phyloP scores from a whole-genome alignment of 176 grass and related monocot species.

The Carex myosuroides region DNA sequence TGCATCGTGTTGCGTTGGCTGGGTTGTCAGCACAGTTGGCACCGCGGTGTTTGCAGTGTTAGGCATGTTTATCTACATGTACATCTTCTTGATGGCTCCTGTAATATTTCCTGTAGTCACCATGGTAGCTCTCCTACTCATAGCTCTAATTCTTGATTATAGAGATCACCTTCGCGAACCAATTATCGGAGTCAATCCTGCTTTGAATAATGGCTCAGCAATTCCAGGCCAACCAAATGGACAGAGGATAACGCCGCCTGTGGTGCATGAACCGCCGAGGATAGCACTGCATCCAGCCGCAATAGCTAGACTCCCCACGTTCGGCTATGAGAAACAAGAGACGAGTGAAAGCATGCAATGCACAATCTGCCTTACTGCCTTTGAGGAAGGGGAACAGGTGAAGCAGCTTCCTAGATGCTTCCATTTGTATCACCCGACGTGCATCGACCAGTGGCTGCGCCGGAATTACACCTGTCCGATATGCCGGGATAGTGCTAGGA shows the following conservation, averaged over 20 bases:
- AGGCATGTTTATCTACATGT: conserved; percentile 1
- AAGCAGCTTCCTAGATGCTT: conserved; percentile 30
- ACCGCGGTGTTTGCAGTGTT: not conserved
- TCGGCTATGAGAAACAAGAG: not conserved
- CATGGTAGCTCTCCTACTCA: not conserved
- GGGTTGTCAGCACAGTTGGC: not conserved
- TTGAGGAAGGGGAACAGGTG: conserved; percentile 25
- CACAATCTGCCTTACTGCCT: conserved; percentile 26
- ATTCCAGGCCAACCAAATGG: not conserved
- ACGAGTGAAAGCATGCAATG: conserved; percentile 2
- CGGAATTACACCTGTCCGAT: conserved; percentile 39
- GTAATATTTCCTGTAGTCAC: not conserved
- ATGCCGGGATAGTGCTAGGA: conserved; percentile 21
- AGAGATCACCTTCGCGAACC: not conserved
- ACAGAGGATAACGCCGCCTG: too few species aligned
- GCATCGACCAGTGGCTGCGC: conserved; percentile 43
- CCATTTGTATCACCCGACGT: conserved; percentile 39
- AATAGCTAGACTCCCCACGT: not conserved
- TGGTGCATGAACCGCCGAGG: not conserved
- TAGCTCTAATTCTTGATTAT: not conserved
- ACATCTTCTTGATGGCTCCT: not conserved
- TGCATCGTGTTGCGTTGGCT: not conserved
- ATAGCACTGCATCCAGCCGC: not conserved
- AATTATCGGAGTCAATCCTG: not conserved
- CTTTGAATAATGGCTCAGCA: not conserved